phyloP scores from a whole-genome alignment of 306 rosid genomes.

The Amphicarpaea edgeworthii region DNA sequence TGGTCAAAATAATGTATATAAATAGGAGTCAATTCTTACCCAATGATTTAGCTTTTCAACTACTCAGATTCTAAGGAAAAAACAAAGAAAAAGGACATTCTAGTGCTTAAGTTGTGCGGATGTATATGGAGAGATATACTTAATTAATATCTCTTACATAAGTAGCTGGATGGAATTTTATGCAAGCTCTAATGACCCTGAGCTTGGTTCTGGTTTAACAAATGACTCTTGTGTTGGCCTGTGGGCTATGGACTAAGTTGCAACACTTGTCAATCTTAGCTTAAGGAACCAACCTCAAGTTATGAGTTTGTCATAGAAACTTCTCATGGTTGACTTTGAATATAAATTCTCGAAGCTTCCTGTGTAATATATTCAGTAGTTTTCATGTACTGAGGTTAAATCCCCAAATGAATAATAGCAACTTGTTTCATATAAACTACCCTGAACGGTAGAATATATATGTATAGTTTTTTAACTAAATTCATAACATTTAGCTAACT shows the following conservation, averaged over 20 bases:
- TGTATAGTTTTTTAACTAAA: too few species aligned
- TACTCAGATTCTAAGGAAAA: too few species aligned
- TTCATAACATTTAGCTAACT: too few species aligned
- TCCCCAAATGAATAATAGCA: conserved; percentile 11
- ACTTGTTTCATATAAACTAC: background rate
- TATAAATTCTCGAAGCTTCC: background rate
- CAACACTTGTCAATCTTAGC: background rate
- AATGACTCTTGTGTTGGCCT: background rate
- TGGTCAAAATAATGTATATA: too few species aligned
- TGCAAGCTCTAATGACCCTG: background rate
- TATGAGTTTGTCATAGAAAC: background rate
- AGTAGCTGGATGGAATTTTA: background rate
- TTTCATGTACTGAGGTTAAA: background rate
- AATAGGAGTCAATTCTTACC: too few species aligned
- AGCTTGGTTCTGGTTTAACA: background rate
- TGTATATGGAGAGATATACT: background rate
- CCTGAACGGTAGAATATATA: too few species aligned
- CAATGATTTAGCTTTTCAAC: too few species aligned
- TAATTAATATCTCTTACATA: background rate
- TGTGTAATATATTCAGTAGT: background rate
- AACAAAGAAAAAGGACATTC: conserved; percentile 6
- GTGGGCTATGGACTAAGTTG: background rate
- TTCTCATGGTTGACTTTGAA: background rate
- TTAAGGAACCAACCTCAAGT: background rate
- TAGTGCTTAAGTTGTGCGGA: background rate